phyloP scores from a whole-genome alignment of 1,139 yeast genomes.

The Pneumocystis oryctolagi region DNA sequence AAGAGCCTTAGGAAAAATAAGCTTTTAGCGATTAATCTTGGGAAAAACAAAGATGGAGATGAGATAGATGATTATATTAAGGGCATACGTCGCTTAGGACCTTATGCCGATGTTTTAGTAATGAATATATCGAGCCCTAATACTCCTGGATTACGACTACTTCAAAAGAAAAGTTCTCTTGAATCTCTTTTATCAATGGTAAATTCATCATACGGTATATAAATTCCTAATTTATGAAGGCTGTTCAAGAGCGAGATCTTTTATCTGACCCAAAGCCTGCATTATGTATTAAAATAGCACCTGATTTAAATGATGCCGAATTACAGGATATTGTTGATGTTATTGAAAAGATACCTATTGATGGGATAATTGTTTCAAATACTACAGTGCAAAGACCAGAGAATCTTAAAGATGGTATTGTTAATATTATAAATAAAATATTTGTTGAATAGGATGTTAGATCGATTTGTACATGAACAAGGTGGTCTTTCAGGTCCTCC shows the following conservation, averaged over 20 bases:
- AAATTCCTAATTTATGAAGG: slow-evolving; percentile 8
- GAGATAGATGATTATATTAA: slow-evolving; percentile 71
- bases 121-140: slow-evolving; percentile 93
- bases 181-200: slow-evolving; percentile 43
- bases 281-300: slow-evolving; percentile 78
- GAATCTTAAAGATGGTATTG: background rate
- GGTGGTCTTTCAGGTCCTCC: slow-evolving; percentile 94
- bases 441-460: slow-evolving; percentile 28
- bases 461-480: slow-evolving; percentile 30
- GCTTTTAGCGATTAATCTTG: slow-evolving; percentile 68
- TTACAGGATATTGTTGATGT: slow-evolving; percentile 70
- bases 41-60: slow-evolving; percentile 84
- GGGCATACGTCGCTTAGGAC: slow-evolving; percentile 71
- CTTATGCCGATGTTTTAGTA: slow-evolving; percentile 75
- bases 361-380: slow-evolving; percentile 84
- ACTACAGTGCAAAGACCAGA: slow-evolving; percentile 62
- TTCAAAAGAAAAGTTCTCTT: slow-evolving; percentile 65
- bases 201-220: background rate
- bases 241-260: slow-evolving; percentile 26
- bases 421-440: background rate
- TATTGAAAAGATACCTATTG: slow-evolving; percentile 62
- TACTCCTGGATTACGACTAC: slow-evolving; percentile 82
- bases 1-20: slow-evolving; percentile 51
- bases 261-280: slow-evolving; percentile 31
- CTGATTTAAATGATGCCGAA: slow-evolving; percentile 74